Evolutionary conservation across 1,284 basidiomycete genomes (phyloP).

Genomic region (Xerocomus minutiporus): DNA sequence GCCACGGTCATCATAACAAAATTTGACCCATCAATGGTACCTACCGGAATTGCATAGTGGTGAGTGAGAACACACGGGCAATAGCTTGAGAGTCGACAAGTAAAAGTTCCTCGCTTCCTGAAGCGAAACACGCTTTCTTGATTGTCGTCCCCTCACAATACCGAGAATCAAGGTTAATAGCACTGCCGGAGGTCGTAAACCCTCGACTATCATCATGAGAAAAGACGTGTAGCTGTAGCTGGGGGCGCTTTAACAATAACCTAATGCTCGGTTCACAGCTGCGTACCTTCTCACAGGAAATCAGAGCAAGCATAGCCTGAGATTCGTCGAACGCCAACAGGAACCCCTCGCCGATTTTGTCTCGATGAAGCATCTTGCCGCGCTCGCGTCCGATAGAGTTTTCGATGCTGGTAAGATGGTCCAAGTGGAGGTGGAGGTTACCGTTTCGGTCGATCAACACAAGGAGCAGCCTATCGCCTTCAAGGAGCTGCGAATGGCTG

Average conservation of each 20-base stretch:
- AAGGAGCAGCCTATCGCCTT: slow-evolving; percentile 38
- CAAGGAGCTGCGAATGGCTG: slow-evolving; percentile 38
- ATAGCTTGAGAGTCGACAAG: slow-evolving; percentile 42
- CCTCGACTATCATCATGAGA: slow-evolving; percentile 38
- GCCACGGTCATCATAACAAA: neutral
- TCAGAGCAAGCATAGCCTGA: slow-evolving; percentile 43
- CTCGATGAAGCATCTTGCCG: slow-evolving; percentile 37
- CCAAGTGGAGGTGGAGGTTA: slow-evolving; percentile 38
- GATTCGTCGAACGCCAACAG: slow-evolving; percentile 48
- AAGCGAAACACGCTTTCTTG: slow-evolving; percentile 37
- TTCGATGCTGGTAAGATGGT: slow-evolving; percentile 32
- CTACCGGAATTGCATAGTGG: slow-evolving; percentile 51
- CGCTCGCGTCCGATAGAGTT: slow-evolving; percentile 27
- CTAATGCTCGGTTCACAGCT: neutral
- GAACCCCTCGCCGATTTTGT: slow-evolving; percentile 43
- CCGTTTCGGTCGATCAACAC: slow-evolving; percentile 35
- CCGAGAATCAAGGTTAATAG: slow-evolving; percentile 43
- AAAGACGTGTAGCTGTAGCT: slow-evolving; percentile 43
- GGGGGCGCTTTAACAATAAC: slow-evolving; percentile 2
- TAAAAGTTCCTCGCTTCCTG: slow-evolving; percentile 47
- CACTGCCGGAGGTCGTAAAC: slow-evolving; percentile 38
- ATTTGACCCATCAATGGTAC: neutral
- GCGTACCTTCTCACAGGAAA: slow-evolving; percentile 39
- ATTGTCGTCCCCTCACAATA: slow-evolving; percentile 36
- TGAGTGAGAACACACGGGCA: slow-evolving; percentile 48